Evolutionary conservation across 345 rosid genomes (phyloP).

Genomic region (Raphanus raphanistrum): DNA sequence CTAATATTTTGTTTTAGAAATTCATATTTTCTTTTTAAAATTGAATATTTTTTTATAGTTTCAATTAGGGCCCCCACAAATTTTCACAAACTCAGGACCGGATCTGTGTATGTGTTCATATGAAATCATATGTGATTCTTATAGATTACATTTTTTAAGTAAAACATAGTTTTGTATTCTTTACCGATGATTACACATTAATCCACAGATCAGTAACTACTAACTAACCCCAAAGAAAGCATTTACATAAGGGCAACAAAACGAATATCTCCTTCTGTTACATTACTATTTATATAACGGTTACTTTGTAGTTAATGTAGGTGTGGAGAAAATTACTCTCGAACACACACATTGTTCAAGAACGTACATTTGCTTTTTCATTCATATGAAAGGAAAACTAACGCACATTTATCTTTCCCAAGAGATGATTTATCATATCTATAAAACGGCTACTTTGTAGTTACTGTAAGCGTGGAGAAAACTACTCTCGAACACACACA

Average conservation of each 20-base stretch:
- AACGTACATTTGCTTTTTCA: neutral
- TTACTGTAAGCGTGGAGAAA: neutral
- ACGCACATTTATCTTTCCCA: neutral
- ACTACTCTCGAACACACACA: neutral
- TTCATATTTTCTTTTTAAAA: too few relatives aligned
- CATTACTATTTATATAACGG: neutral
- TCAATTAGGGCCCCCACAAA: too few relatives aligned
- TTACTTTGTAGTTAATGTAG: neutral
- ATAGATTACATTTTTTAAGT: neutral
- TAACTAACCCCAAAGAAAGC: neutral
- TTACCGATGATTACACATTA: neutral
- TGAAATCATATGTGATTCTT: neutral
- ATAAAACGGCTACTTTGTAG: slow-evolving; percentile 7
- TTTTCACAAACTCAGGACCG: too few relatives aligned
- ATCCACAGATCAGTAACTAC: neutral
- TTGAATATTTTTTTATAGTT: too few relatives aligned
- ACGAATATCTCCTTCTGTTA: slow-evolving; percentile 13
- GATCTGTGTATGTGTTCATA: neutral
- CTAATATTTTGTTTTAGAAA: too few relatives aligned
- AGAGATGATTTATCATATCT: too few relatives aligned
- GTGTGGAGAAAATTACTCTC: neutral
- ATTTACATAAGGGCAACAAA: neutral
- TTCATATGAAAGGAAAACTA: neutral
- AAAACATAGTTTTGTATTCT: neutral
- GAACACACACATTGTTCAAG: neutral